Percentiles rank a stretch among this genome's conserved stretches.
Conservation (phyloP, 1,139 yeast species). For the Yamadazyma jaroonii region DNA sequence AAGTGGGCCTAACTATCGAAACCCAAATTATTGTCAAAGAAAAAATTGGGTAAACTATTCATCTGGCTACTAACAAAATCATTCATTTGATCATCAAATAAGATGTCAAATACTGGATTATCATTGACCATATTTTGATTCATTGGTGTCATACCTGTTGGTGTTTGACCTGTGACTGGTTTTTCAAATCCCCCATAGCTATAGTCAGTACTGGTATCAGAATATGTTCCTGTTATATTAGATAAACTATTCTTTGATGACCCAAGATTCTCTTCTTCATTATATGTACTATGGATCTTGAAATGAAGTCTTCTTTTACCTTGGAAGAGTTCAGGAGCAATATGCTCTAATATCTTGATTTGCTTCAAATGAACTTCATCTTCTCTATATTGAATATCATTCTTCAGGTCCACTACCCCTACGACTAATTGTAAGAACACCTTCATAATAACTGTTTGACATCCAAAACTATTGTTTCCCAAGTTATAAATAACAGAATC, state of each 20-base stretch:
- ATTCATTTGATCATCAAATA: constrained; percentile 12
- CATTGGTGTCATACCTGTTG: neutral
- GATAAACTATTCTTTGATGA: constrained; percentile 16
- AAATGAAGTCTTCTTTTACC: constrained; percentile 4
- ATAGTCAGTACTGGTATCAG: neutral
- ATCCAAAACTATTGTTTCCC: constrained; percentile 11
- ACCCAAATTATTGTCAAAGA: constrained; percentile 38
- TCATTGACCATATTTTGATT: neutral
- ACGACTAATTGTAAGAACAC: constrained; percentile 21
- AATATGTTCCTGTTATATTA: constrained; percentile 16
- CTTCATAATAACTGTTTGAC: constrained; percentile 19
- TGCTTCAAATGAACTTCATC: constrained; percentile 5
- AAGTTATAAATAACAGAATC: constrained; percentile 11
- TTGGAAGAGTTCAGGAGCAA: constrained; percentile 13
- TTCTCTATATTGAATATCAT: constrained; percentile 3
- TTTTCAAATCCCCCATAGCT: neutral
- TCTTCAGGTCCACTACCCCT: constrained; percentile 14
- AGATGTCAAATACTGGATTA: constrained; percentile 8
- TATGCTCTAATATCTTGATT: constrained; percentile 5
- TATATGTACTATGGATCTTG: constrained; percentile 7
- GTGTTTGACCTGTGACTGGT: neutral
- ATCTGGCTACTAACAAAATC: constrained; percentile 13
- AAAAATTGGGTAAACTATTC: constrained; percentile 34
- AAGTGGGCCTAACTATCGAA: constrained; percentile 6
- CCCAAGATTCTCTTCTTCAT: constrained; percentile 8